A percentile compares a stretch with the other conserved stretches of the same genome.
Evolutionary conservation across 2,329 filamentous ascomycete genomes (phyloP).

Genomic region (Aspergillaceae sp.): DNA sequence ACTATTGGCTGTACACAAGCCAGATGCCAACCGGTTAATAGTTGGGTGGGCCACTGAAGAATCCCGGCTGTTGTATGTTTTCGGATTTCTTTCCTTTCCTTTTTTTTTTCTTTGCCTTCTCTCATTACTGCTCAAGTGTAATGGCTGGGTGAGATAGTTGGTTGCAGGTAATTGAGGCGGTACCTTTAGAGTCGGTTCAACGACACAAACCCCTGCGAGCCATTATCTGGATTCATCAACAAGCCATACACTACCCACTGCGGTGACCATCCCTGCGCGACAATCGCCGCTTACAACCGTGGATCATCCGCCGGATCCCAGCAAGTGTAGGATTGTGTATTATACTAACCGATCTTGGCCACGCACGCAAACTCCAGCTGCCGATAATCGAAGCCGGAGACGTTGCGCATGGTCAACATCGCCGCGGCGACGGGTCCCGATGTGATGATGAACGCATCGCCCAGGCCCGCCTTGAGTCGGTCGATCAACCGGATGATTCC

Average conservation of each 20-base stretch:
- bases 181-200: too few species aligned
- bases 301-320: constrained; percentile 61
- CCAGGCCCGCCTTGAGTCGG: constrained; percentile 47
- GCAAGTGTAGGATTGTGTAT: constrained; percentile 86
- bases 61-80: too few species aligned
- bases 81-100: neutral
- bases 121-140: neutral
- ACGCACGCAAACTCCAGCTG: constrained; percentile 61
- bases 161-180: too few species aligned
- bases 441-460: constrained; percentile 61
- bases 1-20: too few species aligned
- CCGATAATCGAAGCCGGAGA: constrained; percentile 76
- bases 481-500: constrained; percentile 61
- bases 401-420: constrained; percentile 51
- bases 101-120: neutral
- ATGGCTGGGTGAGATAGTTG: neutral
- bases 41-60: neutral
- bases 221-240: constrained; percentile 69
- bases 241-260: constrained; percentile 70
- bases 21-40: too few species aligned
- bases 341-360: constrained; percentile 70
- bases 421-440: constrained; percentile 75
- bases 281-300: constrained; percentile 35
- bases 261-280: constrained; percentile 57
- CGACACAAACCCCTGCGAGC: constrained; percentile 55